Percentiles rank a stretch among this genome's conserved stretches.
phyloP scores from a whole-genome alignment of 352 stramenopile species.

The Phytophthora crassamura region DNA sequence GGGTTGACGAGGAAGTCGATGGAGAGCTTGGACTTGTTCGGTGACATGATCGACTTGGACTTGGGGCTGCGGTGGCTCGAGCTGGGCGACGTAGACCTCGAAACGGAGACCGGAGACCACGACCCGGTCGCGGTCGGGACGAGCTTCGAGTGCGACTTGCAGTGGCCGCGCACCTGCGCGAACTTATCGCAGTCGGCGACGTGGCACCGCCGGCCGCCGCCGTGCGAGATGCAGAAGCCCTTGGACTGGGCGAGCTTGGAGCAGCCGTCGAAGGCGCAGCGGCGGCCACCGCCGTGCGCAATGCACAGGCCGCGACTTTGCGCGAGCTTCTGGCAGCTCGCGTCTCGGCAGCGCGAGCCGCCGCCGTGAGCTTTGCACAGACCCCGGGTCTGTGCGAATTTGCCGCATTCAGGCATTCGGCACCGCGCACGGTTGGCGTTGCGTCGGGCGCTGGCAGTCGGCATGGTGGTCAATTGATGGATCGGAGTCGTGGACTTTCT shows the following conservation, averaged over 20 bases:
- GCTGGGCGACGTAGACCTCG: neutral
- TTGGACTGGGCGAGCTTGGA: slow-evolving; percentile 78
- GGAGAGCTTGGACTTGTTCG: slow-evolving; percentile 45
- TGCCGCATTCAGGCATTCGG: slow-evolving; percentile 67
- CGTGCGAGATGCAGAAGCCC: slow-evolving; percentile 85
- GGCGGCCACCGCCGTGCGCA: slow-evolving; percentile 72
- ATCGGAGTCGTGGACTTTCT: slow-evolving; percentile 15
- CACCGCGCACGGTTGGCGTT: slow-evolving; percentile 76
- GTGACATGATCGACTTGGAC: slow-evolving; percentile 29
- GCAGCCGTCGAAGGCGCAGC: slow-evolving; percentile 72
- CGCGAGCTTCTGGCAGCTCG: slow-evolving; percentile 76
- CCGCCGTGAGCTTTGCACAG: slow-evolving; percentile 86
- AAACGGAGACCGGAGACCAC: slow-evolving; percentile 31
- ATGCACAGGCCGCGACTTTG: slow-evolving; percentile 82
- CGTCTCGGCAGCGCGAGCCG: slow-evolving; percentile 76
- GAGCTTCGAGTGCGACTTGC: slow-evolving; percentile 86
- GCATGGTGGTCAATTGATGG: slow-evolving; percentile 28
- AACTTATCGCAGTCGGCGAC: slow-evolving; percentile 82
- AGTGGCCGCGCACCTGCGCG: slow-evolving; percentile 81
- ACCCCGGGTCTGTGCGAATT: slow-evolving; percentile 80
- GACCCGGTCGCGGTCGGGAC: slow-evolving; percentile 15
- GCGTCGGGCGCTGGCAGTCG: slow-evolving; percentile 39
- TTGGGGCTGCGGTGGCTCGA: slow-evolving; percentile 5
- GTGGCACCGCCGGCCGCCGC: slow-evolving; percentile 72
- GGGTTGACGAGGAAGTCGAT: slow-evolving; percentile 67